Conservation (phyloP, 2,329 filamentous ascomycete genomes). For the Fusarium fracticaudum region DNA sequence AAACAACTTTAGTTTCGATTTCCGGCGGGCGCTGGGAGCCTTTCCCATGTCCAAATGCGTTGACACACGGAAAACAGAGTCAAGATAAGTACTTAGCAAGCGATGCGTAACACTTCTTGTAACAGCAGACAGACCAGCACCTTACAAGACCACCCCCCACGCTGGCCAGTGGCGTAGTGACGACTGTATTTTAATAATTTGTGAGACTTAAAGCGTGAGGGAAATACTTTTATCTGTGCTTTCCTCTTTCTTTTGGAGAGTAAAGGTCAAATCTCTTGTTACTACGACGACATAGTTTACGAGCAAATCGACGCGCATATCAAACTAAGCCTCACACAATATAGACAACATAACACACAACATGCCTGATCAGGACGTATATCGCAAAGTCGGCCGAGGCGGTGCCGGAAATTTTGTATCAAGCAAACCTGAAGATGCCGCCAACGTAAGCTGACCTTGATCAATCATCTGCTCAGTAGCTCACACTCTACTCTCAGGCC, state of each 20-base stretch:
- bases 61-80: slow-evolving; percentile 42
- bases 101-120: slow-evolving; percentile 14
- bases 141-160: slow-evolving; percentile 21
- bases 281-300: not conserved
- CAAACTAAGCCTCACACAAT: not conserved
- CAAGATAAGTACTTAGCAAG: slow-evolving; percentile 23
- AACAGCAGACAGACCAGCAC: not conserved
- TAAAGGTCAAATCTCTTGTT: not conserved
- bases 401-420: slow-evolving; percentile 72
- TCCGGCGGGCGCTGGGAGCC: slow-evolving; percentile 35
- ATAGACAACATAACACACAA: slow-evolving; percentile 4
- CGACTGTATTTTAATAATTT: slow-evolving; percentile 4
- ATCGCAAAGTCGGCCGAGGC: slow-evolving; percentile 66
- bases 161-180: slow-evolving; percentile 24
- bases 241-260: not conserved
- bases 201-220: not conserved
- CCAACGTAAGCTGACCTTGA: slow-evolving; percentile 41
- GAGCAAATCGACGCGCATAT: not conserved
- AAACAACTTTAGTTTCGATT: slow-evolving; percentile 21
- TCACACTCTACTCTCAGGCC: slow-evolving; percentile 15
- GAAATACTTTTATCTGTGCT: not conserved
- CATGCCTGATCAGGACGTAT: slow-evolving; percentile 52
- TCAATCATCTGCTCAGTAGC: not conserved
- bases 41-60: slow-evolving; percentile 41
- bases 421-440: slow-evolving; percentile 59